These are phyloP conservation scores for Eimeria mitis DNA, from an alignment of 169 alveolate genomes.

Conservation along the genomic window DNA sequence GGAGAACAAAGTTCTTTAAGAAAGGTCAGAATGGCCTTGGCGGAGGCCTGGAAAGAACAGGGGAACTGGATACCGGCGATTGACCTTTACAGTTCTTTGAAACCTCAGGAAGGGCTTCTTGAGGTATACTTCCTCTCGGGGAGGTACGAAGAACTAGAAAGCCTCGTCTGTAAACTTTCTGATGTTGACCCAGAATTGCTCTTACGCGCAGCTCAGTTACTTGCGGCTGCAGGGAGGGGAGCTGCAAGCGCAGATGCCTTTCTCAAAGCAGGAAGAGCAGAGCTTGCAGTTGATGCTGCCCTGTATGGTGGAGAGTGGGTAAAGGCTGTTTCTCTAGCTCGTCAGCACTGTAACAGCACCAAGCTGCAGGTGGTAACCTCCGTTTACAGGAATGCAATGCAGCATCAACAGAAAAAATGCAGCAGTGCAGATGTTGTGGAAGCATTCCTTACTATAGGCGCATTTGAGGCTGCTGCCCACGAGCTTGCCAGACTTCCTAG, in stretches of 20 bases:
- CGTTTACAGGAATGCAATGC: constrained; percentile 20
- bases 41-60: constrained; percentile 52
- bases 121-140: constrained; percentile 52
- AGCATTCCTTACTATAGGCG: constrained; percentile 18
- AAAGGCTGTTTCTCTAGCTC: constrained; percentile 32
- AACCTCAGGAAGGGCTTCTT: constrained; percentile 49
- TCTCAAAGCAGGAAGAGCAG: constrained; percentile 43
- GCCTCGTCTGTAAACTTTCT: neutral
- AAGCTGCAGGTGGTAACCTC: constrained; percentile 24
- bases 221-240: constrained; percentile 65
- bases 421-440: neutral
- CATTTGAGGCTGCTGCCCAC: constrained; percentile 48
- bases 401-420: constrained; percentile 23
- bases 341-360: constrained; percentile 44
- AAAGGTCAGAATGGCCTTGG: constrained; percentile 12
- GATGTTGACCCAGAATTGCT: neutral
- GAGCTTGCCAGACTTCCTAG: constrained; percentile 24
- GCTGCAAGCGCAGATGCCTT: constrained; percentile 37
- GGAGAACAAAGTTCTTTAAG: neutral
- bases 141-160: constrained; percentile 40
- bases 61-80: neutral
- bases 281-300: constrained; percentile 60
- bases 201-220: constrained; percentile 58
- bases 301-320: constrained; percentile 50
- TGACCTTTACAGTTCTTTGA: constrained; percentile 4